phyloP scores from a whole-genome alignment of 371 early-diverging fungal genomes.

The Syncephalastrum sp. region DNA sequence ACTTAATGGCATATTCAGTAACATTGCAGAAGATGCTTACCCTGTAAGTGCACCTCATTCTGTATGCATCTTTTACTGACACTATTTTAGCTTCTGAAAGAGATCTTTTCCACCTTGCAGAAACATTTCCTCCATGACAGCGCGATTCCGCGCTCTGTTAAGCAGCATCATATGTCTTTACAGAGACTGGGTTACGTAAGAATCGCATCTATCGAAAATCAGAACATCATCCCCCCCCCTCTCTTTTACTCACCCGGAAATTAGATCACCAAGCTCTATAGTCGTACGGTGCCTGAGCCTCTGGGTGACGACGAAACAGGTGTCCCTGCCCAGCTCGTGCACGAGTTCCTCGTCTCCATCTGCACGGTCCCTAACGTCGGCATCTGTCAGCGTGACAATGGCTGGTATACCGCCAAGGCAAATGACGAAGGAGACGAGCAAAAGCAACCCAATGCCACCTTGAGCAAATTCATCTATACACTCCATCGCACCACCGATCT shows the following conservation, averaged over 20 bases:
- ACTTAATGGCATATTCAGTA: slow-evolving; percentile 63
- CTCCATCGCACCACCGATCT: slow-evolving; percentile 70
- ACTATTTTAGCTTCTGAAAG: slow-evolving; percentile 53
- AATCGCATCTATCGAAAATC: background rate
- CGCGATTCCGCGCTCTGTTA: slow-evolving; percentile 51
- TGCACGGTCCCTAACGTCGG: slow-evolving; percentile 77
- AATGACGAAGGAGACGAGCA: slow-evolving; percentile 15
- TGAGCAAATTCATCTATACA: slow-evolving; percentile 59
- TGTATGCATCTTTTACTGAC: background rate
- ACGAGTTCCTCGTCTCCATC: slow-evolving; percentile 70
- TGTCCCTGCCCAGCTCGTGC: slow-evolving; percentile 62
- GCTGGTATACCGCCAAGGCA: slow-evolving; percentile 65
- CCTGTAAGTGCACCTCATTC: slow-evolving; percentile 30
- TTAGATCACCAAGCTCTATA: slow-evolving; percentile 59
- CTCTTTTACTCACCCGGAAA: background rate
- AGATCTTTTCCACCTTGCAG: slow-evolving; percentile 56
- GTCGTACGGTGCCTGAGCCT: slow-evolving; percentile 46
- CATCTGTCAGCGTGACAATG: slow-evolving; percentile 70
- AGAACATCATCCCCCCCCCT: background rate
- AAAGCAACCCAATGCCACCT: slow-evolving; percentile 53
- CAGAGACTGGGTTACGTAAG: slow-evolving; percentile 63
- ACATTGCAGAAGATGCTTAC: slow-evolving; percentile 65
- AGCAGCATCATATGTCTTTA: slow-evolving; percentile 66
- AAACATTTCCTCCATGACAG: slow-evolving; percentile 67
- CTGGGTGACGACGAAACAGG: slow-evolving; percentile 30